Evolutionary conservation across 2,329 filamentous ascomycete species (phyloP).

Genomic region (Eutypella sp.): DNA sequence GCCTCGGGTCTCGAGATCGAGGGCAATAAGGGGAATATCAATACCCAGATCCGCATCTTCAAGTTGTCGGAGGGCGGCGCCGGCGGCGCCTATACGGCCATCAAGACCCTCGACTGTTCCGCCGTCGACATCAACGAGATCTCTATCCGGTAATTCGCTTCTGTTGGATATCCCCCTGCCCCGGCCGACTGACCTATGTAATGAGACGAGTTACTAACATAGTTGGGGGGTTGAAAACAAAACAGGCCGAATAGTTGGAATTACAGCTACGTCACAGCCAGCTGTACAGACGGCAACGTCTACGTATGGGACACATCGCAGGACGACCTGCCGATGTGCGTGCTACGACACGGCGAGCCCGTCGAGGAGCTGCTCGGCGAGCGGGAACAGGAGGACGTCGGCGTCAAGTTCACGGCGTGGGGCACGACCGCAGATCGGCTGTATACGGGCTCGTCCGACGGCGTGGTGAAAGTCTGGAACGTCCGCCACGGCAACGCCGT

Average conservation of each 20-base stretch:
- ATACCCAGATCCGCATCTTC: slow-evolving; percentile 57
- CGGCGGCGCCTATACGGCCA: slow-evolving; percentile 35
- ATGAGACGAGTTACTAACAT: no score
- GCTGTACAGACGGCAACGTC: slow-evolving; percentile 56
- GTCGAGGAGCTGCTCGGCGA: slow-evolving; percentile 36
- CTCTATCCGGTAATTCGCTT: slow-evolving; percentile 38
- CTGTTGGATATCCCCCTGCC: slow-evolving; percentile 5
- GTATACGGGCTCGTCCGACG: slow-evolving; percentile 61
- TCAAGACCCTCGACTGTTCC: slow-evolving; percentile 53
- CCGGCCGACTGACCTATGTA: slow-evolving; percentile 19
- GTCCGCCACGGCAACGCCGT: slow-evolving; percentile 39
- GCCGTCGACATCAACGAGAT: slow-evolving; percentile 61
- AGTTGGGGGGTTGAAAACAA: no score
- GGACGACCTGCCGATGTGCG: slow-evolving; percentile 51
- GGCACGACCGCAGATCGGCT: slow-evolving; percentile 51
- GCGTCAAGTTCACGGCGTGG: slow-evolving; percentile 61
- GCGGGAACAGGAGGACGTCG: slow-evolving; percentile 52
- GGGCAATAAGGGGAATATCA: slow-evolving; percentile 36
- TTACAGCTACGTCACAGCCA: slow-evolving; percentile 53
- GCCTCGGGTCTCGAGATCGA: slow-evolving; percentile 40
- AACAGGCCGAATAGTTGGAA: slow-evolving; percentile 44
- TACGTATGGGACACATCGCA: slow-evolving; percentile 60
- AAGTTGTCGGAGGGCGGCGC: slow-evolving; percentile 25
- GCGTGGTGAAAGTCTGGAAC: slow-evolving; percentile 60
- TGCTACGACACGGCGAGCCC: slow-evolving; percentile 45